These are phyloP conservation scores for Nyssa sinensis DNA, from an alignment of 148 eudicot genomes.

Conservation along the genomic window DNA sequence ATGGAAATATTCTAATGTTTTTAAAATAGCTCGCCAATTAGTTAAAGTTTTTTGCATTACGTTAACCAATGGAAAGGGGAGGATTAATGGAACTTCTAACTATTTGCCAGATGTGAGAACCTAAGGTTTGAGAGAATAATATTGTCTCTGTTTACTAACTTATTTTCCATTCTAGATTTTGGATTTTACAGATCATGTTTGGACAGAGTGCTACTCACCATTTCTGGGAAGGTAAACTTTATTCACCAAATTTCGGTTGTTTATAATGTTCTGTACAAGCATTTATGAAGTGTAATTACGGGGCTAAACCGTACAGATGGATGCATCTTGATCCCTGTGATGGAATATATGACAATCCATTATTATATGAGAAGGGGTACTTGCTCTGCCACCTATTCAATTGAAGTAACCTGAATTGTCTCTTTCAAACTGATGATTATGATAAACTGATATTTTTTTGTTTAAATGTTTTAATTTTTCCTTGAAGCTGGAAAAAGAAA, in stretches of 20 bases:
- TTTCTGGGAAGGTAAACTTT: conserved; percentile 71
- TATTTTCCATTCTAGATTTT: conserved; percentile 44
- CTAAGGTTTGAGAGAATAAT: background rate
- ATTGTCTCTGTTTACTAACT: background rate
- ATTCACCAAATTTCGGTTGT: conserved; percentile 5
- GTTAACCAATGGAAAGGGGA: background rate
- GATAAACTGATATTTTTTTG: background rate
- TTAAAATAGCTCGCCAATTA: background rate
- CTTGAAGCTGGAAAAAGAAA: conserved; percentile 75
- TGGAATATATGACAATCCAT: conserved; percentile 85
- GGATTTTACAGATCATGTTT: conserved; percentile 94
- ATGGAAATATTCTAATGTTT: background rate
- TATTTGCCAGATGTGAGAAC: background rate
- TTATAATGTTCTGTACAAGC: conserved; percentile 6
- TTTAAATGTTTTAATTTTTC: conserved; percentile 5
- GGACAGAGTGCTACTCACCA: conserved; percentile 90
- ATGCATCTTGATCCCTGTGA: conserved; percentile 99
- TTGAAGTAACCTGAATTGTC: conserved; percentile 1
- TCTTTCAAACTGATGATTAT: background rate
- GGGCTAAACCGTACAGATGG: conserved; percentile 56
- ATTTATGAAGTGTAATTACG: background rate
- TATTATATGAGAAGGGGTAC: conserved; percentile 96
- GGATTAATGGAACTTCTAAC: background rate
- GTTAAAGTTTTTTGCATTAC: background rate
- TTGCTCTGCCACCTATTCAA: background rate